Evolutionary conservation across 2,329 filamentous ascomycete genomes (phyloP).

Genomic region (Sporothrix dimorphospora): DNA sequence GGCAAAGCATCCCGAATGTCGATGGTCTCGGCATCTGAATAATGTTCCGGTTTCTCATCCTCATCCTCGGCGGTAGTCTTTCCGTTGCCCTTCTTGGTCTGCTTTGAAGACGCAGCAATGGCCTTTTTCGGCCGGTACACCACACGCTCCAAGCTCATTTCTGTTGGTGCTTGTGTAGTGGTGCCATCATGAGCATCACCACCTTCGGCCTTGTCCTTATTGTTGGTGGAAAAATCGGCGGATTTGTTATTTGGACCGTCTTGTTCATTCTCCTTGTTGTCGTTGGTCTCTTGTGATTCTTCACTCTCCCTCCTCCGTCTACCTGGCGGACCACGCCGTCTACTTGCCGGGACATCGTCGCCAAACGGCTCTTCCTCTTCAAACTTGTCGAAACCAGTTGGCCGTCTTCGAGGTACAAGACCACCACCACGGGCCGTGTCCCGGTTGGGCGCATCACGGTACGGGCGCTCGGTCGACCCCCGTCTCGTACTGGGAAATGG

Average conservation of each 20-base stretch:
- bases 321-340: neutral
- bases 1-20: neutral
- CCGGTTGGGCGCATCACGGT: neutral
- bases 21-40: constrained; percentile 21
- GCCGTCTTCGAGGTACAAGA: neutral
- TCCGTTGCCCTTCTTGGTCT: neutral
- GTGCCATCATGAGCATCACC: neutral
- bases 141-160: constrained; percentile 8
- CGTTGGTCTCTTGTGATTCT: neutral
- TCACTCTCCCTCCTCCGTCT: neutral
- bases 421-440: neutral
- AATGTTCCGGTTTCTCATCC: neutral
- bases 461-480: neutral
- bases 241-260: neutral
- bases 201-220: neutral
- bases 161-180: neutral
- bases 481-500: constrained; percentile 13
- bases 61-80: neutral
- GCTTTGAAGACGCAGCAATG: neutral
- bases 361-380: neutral
- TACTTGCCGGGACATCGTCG: neutral
- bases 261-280: constrained; percentile 5
- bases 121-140: neutral
- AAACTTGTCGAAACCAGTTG: neutral
- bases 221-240: neutral